Base-by-base conservation (phyloP, 257 asterid genomes). In the Penstemon barbatus region DNA sequence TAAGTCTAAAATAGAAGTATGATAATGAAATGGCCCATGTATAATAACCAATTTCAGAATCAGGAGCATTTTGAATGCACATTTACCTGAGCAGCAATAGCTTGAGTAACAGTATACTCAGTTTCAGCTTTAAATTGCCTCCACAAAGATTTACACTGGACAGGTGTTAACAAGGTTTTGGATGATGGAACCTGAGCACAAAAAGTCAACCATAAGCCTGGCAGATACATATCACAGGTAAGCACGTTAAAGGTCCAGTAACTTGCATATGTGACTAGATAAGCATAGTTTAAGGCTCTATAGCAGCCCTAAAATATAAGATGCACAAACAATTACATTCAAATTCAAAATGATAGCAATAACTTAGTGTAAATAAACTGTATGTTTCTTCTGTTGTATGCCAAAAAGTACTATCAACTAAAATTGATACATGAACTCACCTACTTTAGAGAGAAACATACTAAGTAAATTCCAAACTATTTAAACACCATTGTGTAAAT, bases 141-240 rank as follows among this genome's bases (percentile, higher is more conserved):
- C 98, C 98, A 91, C 76, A 91, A 73, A 37, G 91, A 75, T 75
- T 89, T 91, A 84, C 98, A 89, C 84, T 91, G 96, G 68, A 91
- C 96, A 4, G 98, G 98, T 57, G 96, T 89, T 65, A 91, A 77
- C 87, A 91, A 83, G 71, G 96, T 91, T 77, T 83, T 87, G 15
- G 89, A 54, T 43, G 96, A 64, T 43, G 88, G 85, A 68, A 91
- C 78, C 98, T 91, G 85, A 65, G 49, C 10, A 66, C 65, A 61
- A 46, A 63, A 59, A 72, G 64, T 60, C 57, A 64, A 59, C 70
- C 46, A 65, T 62, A 70, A 59, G 77, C 60, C 11, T 39, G 45
- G 70, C 73, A 55, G 66, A 63, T 12, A 68, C 57, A 48, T 65
- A 49, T 13, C 53, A 51, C 45, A 55, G 7, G 15, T 25, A 36